A percentile compares a stretch with the other conserved stretches of the same genome.
Evolutionary conservation across 768 basidiomycete genomes (phyloP).

Genomic region (Lenzites betulinus): DNA sequence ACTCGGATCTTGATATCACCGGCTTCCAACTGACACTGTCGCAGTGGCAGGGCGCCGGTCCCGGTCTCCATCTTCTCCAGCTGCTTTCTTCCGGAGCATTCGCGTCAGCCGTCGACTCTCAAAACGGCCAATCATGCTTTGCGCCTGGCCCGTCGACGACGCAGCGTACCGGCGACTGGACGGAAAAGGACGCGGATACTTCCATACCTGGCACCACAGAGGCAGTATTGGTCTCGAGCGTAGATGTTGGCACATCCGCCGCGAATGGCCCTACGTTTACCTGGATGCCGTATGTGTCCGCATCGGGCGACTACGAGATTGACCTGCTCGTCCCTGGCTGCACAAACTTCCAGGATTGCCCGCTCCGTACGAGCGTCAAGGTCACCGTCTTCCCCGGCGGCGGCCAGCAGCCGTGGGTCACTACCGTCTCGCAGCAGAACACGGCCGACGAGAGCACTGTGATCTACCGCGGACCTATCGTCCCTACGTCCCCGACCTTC

Average conservation of each 20-base stretch:
- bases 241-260: constrained; percentile 63
- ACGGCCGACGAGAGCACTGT: constrained; percentile 55
- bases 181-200: constrained; percentile 60
- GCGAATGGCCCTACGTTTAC: constrained; percentile 76
- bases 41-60: constrained; percentile 68
- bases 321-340: constrained; percentile 90
- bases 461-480: constrained; percentile 82
- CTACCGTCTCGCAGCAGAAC: constrained; percentile 75
- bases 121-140: constrained; percentile 74
- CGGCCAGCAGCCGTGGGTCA: constrained; percentile 62
- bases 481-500: constrained; percentile 73
- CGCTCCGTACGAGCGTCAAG: constrained; percentile 74
- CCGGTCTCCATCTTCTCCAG: constrained; percentile 90
- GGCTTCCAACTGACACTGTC: constrained; percentile 87
- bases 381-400: constrained; percentile 81
- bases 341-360: constrained; percentile 76
- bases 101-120: constrained; percentile 64
- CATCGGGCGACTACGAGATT: constrained; percentile 82
- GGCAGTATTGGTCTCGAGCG: constrained; percentile 66
- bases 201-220: constrained; percentile 80
- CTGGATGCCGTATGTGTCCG: constrained; percentile 91
- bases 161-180: constrained; percentile 72
- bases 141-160: constrained; percentile 74
- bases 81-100: constrained; percentile 91
- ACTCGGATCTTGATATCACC: constrained; percentile 61